A percentile compares a stretch with the other conserved stretches of the same genome.
These are phyloP conservation scores for Dioscorea zingiberensis DNA, from an alignment of 106 monocot species.

Conservation along the genomic window DNA sequence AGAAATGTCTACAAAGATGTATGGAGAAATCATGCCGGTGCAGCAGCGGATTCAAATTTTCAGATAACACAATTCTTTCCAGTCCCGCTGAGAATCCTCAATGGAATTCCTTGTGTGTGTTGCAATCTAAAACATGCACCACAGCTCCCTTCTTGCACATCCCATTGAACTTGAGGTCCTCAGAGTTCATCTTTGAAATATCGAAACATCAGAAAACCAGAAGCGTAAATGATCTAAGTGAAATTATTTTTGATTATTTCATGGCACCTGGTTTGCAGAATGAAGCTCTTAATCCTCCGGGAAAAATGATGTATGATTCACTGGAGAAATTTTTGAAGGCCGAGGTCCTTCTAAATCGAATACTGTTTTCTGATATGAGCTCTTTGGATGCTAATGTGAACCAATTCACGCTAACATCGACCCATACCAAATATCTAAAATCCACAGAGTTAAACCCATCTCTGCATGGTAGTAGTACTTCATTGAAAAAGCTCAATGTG, in stretches of 20 bases:
- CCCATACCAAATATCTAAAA: neutral
- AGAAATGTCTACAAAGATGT: neutral
- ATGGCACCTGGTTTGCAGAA: too few relatives aligned
- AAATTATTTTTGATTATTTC: too few relatives aligned
- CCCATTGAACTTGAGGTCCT: conserved; percentile 17
- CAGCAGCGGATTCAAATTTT: neutral
- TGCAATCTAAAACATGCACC: neutral
- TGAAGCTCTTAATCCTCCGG: conserved; percentile 3
- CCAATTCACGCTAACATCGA: neutral
- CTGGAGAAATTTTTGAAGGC: conserved; percentile 6
- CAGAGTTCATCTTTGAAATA: conserved; percentile 18
- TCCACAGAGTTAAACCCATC: conserved; percentile 3
- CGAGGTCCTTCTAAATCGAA: conserved; percentile 14
- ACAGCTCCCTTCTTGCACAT: conserved; percentile 8
- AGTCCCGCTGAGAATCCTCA: too few relatives aligned
- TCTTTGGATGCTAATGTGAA: neutral
- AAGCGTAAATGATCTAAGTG: too few relatives aligned
- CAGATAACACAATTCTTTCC: neutral
- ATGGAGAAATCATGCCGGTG: conserved; percentile 12
- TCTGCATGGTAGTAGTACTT: neutral
- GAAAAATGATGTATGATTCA: conserved; percentile 23
- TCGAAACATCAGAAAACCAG: conserved; percentile 16
- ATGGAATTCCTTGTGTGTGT: neutral
- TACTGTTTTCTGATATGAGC: conserved; percentile 17
- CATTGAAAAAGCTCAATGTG: conserved; percentile 3